Base-by-base conservation (phyloP, 78 protist genomes). In the Mantamonas sphyraenae region DNA sequence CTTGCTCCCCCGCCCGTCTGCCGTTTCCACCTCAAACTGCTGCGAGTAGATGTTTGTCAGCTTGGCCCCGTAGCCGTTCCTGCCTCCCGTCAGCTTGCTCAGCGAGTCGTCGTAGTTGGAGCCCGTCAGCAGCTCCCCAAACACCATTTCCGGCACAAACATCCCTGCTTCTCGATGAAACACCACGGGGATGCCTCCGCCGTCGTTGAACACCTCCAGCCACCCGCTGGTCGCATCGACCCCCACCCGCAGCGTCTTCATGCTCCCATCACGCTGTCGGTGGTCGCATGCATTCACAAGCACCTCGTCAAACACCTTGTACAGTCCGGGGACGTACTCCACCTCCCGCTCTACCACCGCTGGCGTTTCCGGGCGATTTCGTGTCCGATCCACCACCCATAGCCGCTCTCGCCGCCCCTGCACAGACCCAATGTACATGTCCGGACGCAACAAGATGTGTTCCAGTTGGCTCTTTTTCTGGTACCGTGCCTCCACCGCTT, bases 281-380 rank as follows among this genome's bases (percentile, higher is more conserved):
- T 97, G 90, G 82, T 97, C 99, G 3, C 98, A 90, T 3, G 99
- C 99, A 71, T 97, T 97, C 74, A 97, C 99, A 14, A 98, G 80
- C 35, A 98, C 92, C 73, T 98, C 99, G 59, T 98, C 99, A 53
- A 97, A 98, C 38, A 97, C 90, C 88, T 97, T 96, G 76, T 73
- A 85, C 19, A 97, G 77, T 30, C 96, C 99, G 0, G 99, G 99
- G 1, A 82, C 90, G 70, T 63, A 96, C 17, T 70, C 63, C 30
- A 93, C 65, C 45, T 45, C 37, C 22, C 90, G 70, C 12, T 65
- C 60, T 51, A 64, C 78, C 63, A 86, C 26, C 34, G 45, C 53
- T 34, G 24, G 10, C 24, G 17, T 12, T 3, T 17, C 53, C 24
- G 28, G 45, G 58, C 30, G 53, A 24, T n/a, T 37, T n/a, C 62